Conservation (phyloP, 768 basidiomycete genomes). For the Tulasnella sp. region DNA sequence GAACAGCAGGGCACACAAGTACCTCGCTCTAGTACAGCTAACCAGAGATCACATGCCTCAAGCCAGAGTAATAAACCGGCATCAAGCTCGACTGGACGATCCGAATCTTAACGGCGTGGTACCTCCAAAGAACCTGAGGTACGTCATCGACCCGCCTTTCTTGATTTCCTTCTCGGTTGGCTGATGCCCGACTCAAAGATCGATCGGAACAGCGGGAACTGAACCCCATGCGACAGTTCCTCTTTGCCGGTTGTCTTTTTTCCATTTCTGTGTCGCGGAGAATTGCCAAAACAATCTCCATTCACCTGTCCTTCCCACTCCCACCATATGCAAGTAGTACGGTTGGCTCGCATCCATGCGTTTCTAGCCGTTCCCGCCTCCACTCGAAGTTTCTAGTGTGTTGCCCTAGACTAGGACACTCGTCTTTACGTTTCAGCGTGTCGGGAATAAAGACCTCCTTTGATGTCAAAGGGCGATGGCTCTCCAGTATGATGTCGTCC, state of each 20-base stretch:
- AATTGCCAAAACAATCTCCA: too few relatives aligned
- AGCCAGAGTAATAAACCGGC: background rate
- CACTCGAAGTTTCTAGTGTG: too few relatives aligned
- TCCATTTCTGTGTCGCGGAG: background rate
- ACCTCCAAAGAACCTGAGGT: constrained; percentile 11
- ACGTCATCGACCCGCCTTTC: constrained; percentile 14
- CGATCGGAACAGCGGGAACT: constrained; percentile 16
- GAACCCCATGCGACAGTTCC: constrained; percentile 10
- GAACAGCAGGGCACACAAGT: background rate
- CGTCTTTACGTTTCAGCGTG: too few relatives aligned
- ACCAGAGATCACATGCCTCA: constrained; percentile 6
- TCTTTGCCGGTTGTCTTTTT: constrained; percentile 23
- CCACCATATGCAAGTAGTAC: too few relatives aligned
- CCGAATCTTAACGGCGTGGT: background rate
- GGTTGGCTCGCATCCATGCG: too few relatives aligned
- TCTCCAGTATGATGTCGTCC: too few relatives aligned
- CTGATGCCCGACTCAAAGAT: constrained; percentile 14
- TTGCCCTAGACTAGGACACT: too few relatives aligned
- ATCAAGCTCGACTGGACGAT: background rate
- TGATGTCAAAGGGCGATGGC: too few relatives aligned
- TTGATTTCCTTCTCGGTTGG: background rate
- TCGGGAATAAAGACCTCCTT: too few relatives aligned
- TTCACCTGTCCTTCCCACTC: too few relatives aligned
- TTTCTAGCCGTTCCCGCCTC: too few relatives aligned
- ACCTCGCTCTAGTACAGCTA: constrained; percentile 4